Base-by-base conservation (phyloP, 1,284 basidiomycete genomes). In the Melanopsichium pennsylvanicum region DNA sequence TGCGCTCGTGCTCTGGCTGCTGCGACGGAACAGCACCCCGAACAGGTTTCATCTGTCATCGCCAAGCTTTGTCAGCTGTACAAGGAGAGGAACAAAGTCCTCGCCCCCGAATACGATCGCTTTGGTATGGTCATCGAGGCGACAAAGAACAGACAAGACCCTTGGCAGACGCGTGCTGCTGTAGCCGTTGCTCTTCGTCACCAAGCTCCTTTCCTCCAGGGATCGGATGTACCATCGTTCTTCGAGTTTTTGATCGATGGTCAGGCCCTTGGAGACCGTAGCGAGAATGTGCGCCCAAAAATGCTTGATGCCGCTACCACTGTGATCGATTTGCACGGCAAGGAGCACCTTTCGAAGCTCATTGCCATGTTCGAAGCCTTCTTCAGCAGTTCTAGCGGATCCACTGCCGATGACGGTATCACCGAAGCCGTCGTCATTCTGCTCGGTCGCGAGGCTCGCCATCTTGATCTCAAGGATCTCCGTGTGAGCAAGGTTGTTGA, bases 381-480 rank as follows among this genome's bases (percentile, higher is more conserved):
- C 80, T 86, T 98, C 18, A 86, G 85, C 0, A 83, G 85, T 36
- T 40, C 59, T 10, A 54, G 64, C 11, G 44, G 56, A 9, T 68
- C 48, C 12, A 66, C 62, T 2, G 59, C 47, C 16, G 64, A 72
- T 39, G 79, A 81, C 43, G 72, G 72, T 25, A 72, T 97, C 82
- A 92, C 95, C 70, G 95, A 98, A 79, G 93, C 93, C 0, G 89
- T 95, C 2, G 91, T 98, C 57, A 93, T 98, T 74, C 85, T 98
- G 13, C 92, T 97, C 67, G 96, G 96, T 63, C 89, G 94, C 23
- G 87, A 94, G 3, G 96, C 95, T 8, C 86, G 90, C 18, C 94
- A 98, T 82, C 85, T 98, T 29, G 87, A 90, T 35, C 82, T 88
- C 6, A 86, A 86, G 1, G 78, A 80, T 37, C 58, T 52, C 43